Percentiles rank a stretch among this genome's conserved stretches.
Conservation (phyloP, 352 stramenopile species). For the Phytophthora pseudosyringae region DNA sequence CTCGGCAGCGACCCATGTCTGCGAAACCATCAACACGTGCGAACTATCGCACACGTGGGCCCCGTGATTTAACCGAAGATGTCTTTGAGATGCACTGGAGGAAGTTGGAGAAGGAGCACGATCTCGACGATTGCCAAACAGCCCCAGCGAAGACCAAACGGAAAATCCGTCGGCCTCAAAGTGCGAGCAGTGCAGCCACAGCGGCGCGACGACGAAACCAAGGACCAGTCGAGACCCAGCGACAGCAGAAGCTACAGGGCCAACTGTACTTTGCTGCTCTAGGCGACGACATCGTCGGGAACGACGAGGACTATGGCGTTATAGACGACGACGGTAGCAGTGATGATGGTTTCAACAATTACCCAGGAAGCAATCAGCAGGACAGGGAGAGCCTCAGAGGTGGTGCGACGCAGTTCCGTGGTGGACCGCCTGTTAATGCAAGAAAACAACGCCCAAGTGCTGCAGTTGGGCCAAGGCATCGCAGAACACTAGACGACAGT, state of each 20-base stretch:
- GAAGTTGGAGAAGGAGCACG: slow-evolving; percentile 44
- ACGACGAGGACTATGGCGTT: slow-evolving; percentile 54
- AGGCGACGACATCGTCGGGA: slow-evolving; percentile 38
- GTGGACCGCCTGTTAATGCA: neutral
- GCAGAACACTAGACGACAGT: slow-evolving; percentile 38
- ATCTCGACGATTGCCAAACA: slow-evolving; percentile 26
- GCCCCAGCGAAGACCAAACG: slow-evolving; percentile 6
- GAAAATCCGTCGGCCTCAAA: slow-evolving; percentile 46
- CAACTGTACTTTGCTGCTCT: slow-evolving; percentile 32
- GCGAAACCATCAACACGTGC: slow-evolving; percentile 28
- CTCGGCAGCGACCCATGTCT: slow-evolving; percentile 40
- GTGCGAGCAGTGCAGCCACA: slow-evolving; percentile 28
- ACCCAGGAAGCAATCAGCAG: slow-evolving; percentile 18
- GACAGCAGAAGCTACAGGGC: slow-evolving; percentile 18
- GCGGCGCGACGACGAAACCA: slow-evolving; percentile 13
- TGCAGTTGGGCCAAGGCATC: slow-evolving; percentile 25
- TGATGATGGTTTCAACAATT: slow-evolving; percentile 40
- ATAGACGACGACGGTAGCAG: slow-evolving; percentile 48
- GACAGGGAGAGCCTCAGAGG: neutral
- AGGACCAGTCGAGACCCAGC: slow-evolving; percentile 1
- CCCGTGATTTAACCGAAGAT: slow-evolving; percentile 15
- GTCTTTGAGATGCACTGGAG: slow-evolving; percentile 51
- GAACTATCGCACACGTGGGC: slow-evolving; percentile 1
- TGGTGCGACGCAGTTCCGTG: neutral
- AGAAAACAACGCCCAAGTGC: slow-evolving; percentile 1